Percentiles rank a stretch among this genome's conserved stretches.
Conservation (phyloP, 164 flowering plant species). For the Vitis rotundifolia region DNA sequence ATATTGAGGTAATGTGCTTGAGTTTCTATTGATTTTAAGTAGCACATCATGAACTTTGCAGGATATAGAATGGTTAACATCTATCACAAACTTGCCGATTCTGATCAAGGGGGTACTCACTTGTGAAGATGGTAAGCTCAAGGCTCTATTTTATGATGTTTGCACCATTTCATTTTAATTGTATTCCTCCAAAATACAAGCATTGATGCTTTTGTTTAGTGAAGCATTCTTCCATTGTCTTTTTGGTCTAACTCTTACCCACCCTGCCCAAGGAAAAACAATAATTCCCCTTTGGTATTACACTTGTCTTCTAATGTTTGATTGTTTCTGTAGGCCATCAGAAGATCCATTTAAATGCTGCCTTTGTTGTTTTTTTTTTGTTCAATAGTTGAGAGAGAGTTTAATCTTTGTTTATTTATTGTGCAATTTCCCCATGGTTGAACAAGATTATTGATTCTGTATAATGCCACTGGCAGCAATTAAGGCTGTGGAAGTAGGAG, state of each 20-base stretch:
- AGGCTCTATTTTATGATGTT: not conserved
- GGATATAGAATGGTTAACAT: conserved; percentile 80
- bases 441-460: not conserved
- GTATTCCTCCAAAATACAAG: not conserved
- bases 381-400: not conserved
- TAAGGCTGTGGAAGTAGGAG: conserved; percentile 69
- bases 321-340: too few relatives aligned
- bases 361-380: too few relatives aligned
- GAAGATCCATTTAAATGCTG: too few relatives aligned
- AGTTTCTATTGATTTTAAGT: not conserved
- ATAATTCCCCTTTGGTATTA: too few relatives aligned
- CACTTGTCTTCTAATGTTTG: too few relatives aligned
- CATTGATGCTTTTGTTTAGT: too few relatives aligned
- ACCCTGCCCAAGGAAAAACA: too few relatives aligned
- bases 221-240: too few relatives aligned
- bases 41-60: conserved; percentile 23
- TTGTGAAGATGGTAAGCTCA: conserved; percentile 69
- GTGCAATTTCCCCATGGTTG: not conserved
- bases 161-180: not conserved
- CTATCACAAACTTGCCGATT: conserved; percentile 80
- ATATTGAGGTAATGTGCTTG: too few relatives aligned
- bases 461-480: conserved; percentile 41
- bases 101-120: conserved; percentile 82
- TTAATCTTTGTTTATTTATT: not conserved
- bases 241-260: too few relatives aligned